These are phyloP conservation scores for Dothistroma pini DNA, from an alignment of 2,329 filamentous ascomycete species.

Conservation along the genomic window DNA sequence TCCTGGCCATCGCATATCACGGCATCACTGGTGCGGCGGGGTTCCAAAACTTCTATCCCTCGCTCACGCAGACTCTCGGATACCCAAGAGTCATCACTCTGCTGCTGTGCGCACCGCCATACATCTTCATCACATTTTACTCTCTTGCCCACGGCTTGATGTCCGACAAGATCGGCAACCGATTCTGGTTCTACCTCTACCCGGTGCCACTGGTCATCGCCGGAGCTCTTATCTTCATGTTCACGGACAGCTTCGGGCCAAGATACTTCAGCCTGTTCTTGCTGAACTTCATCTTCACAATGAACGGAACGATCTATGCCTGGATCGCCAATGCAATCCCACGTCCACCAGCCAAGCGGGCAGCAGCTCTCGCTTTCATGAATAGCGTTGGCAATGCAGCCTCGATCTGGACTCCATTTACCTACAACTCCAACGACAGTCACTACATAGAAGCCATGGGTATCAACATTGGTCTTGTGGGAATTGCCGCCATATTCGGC, in stretches of 20 bases:
- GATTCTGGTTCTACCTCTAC: constrained; percentile 54
- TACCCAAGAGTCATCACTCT: constrained; percentile 46
- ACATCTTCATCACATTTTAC: constrained; percentile 52
- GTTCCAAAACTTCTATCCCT: constrained; percentile 57
- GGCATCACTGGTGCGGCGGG: constrained; percentile 48
- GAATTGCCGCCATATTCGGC: constrained; percentile 28
- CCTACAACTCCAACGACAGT: constrained; percentile 31
- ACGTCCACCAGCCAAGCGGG: constrained; percentile 70
- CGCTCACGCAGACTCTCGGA: constrained; percentile 46
- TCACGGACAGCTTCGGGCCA: constrained; percentile 48
- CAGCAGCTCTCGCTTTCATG: constrained; percentile 69
- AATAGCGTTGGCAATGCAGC: constrained; percentile 68
- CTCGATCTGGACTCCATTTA: constrained; percentile 57
- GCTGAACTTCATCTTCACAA: constrained; percentile 55
- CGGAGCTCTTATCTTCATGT: constrained; percentile 55
- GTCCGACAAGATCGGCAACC: constrained; percentile 44
- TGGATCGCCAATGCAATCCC: constrained; percentile 77
- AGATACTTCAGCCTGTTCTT: constrained; percentile 55
- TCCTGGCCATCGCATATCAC: constrained; percentile 49
- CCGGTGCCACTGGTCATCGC: constrained; percentile 51
- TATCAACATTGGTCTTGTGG: constrained; percentile 33
- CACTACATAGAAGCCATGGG: constrained; percentile 35
- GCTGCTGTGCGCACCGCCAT: constrained; percentile 52
- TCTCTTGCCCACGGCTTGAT: constrained; percentile 43
- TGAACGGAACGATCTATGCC: constrained; percentile 58